phyloP scores from a whole-genome alignment of 2,329 filamentous ascomycete genomes.

The Leptodontidium sp. region DNA sequence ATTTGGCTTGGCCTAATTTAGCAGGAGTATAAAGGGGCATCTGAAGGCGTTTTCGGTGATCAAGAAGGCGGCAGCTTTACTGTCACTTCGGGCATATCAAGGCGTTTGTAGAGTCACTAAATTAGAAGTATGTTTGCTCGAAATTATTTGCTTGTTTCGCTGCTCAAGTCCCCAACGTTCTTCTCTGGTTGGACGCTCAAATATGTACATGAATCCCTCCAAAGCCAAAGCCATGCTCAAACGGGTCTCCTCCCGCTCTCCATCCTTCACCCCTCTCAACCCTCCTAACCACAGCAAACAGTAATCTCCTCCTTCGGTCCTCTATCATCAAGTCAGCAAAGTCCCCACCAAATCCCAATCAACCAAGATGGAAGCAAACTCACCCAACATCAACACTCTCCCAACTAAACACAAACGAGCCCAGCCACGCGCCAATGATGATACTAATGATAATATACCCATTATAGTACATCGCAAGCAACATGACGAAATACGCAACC shows the following conservation, averaged over 20 bases:
- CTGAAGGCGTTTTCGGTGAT: slow-evolving; percentile 25
- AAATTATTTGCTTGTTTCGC: not conserved
- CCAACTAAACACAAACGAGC: slow-evolving; percentile 78
- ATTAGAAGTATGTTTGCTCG: slow-evolving; percentile 8
- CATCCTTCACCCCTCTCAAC: not conserved
- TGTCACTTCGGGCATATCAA: slow-evolving; percentile 17
- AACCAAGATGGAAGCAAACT: slow-evolving; percentile 6
- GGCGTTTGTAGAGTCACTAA: slow-evolving; percentile 15
- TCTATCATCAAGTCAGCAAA: slow-evolving; percentile 17
- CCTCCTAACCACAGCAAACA: slow-evolving; percentile 39
- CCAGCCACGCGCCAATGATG: slow-evolving; percentile 77
- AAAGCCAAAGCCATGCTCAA: not conserved
- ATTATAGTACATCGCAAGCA: slow-evolving; percentile 70
- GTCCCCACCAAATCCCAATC: not conserved
- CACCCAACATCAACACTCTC: slow-evolving; percentile 55
- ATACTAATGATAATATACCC: slow-evolving; percentile 84
- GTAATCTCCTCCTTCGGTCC: slow-evolving; percentile 37
- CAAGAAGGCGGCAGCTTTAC: not conserved
- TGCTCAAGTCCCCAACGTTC: not conserved
- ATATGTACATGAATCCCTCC: slow-evolving; percentile 1
- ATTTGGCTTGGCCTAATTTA: not conserved
- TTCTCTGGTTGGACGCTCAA: not conserved
- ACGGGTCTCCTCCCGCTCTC: not conserved
- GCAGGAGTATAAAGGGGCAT: slow-evolving; percentile 20
- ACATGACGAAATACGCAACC: slow-evolving; percentile 82